These are phyloP conservation scores for Coemansia sp. DNA, from an alignment of 192 early-diverging fungal species.

Conservation along the genomic window DNA sequence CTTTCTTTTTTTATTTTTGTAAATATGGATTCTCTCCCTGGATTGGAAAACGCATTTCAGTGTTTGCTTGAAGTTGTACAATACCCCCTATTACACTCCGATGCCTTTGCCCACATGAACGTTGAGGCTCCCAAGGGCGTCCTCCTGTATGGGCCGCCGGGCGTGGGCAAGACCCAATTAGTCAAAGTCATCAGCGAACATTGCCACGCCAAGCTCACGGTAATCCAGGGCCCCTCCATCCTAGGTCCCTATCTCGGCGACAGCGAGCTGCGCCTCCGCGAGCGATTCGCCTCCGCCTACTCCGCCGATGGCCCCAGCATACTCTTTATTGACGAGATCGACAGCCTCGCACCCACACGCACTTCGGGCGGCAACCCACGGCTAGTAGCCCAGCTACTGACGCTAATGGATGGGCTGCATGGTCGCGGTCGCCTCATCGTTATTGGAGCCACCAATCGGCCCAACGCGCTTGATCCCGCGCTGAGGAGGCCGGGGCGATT, in stretches of 20 bases:
- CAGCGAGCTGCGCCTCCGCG: constrained; percentile 75
- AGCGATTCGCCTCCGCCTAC: constrained; percentile 69
- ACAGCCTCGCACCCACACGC: constrained; percentile 47
- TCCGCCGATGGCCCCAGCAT: constrained; percentile 57
- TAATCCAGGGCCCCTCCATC: constrained; percentile 81
- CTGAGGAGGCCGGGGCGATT: constrained; percentile 91
- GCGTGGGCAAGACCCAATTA: constrained; percentile 91
- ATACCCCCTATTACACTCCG: constrained; percentile 68
- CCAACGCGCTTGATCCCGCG: constrained; percentile 95
- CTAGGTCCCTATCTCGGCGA: constrained; percentile 83
- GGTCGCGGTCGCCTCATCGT: constrained; percentile 94
- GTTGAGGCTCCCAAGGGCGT: constrained; percentile 86
- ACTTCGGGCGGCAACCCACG: constrained; percentile 74
- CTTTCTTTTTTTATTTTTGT: not conserved
- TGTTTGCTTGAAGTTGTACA: constrained; percentile 74
- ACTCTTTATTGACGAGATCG: constrained; percentile 96
- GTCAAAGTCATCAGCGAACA: constrained; percentile 66
- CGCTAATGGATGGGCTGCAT: constrained; percentile 99
- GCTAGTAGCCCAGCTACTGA: constrained; percentile 94
- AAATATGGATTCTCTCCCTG: constrained; percentile 39
- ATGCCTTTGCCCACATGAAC: constrained; percentile 60
- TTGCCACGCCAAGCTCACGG: constrained; percentile 66
- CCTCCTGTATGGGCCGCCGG: constrained; percentile 89
- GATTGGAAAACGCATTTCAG: constrained; percentile 72
- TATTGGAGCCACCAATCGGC: constrained; percentile 97